phyloP scores from a whole-genome alignment of 176 grass and related monocot species.

The Stipa capillata region DNA sequence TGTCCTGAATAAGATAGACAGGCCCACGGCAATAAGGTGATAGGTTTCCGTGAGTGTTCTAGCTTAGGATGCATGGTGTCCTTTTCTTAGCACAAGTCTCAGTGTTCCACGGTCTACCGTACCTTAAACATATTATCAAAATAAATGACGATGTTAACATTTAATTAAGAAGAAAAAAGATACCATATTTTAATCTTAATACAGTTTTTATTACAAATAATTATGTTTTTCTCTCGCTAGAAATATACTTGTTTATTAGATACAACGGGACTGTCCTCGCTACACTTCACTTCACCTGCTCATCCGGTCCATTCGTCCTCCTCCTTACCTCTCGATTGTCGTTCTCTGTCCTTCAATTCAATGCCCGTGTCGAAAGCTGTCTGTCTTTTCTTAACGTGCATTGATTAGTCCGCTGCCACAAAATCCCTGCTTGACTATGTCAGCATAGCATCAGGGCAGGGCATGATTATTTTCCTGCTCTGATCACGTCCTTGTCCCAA shows the following conservation, averaged over 20 bases:
- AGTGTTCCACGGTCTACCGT: too few species aligned
- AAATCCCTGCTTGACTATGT: conserved; percentile 13
- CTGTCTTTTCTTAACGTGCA: conserved; percentile 2
- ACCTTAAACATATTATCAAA: too few species aligned
- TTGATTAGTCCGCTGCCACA: neutral
- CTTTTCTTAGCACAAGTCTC: too few species aligned
- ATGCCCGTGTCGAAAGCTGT: conserved; percentile 24
- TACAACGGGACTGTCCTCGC: too few species aligned
- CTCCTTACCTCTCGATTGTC: neutral
- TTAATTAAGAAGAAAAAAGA: too few species aligned
- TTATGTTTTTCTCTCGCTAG: too few species aligned
- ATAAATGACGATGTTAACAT: too few species aligned
- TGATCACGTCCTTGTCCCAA: neutral
- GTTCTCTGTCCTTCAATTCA: neutral
- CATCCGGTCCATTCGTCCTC: neutral
- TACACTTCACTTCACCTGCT: neutral
- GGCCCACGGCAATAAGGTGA: neutral
- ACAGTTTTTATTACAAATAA: too few species aligned
- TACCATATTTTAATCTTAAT: too few species aligned
- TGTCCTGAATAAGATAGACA: neutral
- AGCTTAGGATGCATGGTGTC: neutral
- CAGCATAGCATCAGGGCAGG: neutral
- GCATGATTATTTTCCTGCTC: neutral
- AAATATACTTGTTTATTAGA: too few species aligned
- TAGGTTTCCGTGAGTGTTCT: neutral